Base-by-base conservation (phyloP, 495 filamentous ascomycete species). In the Talaromyces thailandensis region DNA sequence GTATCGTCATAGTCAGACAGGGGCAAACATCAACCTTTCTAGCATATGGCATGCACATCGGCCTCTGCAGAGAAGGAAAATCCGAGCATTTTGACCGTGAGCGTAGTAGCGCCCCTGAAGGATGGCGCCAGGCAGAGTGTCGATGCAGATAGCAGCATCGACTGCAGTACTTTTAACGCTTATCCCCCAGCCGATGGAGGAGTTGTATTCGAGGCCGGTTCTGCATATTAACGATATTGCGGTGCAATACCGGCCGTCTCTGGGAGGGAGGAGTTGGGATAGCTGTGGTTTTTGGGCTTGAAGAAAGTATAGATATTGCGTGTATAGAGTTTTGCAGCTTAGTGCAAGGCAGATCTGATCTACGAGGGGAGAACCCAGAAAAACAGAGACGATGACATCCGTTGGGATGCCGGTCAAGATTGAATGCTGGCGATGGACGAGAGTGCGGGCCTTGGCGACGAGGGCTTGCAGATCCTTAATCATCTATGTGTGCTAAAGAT, bases 101-200 rank as follows among this genome's bases (percentile, higher is more conserved):
- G 48, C 21, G 50, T 23, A 52, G n/a, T n/a, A 11, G 50, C n/a
- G 23, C 9, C 24, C 24, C 51, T 26, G 11, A 55, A 1, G 51
- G 18, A 21, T 28, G n/a, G 32, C 48, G 58, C 58, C 58, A 61
- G 24, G 40, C 48, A 48, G 58, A 45, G 58, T 28, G 32, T 61
- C 37, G 58, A 50, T 61, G 58, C 48, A 48, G 40, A 55, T 26
- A 6, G 23, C 51, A 55, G 51, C 51, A 55, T 55, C 51, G 23
- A 55, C 51, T 55, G 3, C 58, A 61, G 51, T 61, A 61, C 37
- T 61, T 61, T 40, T 40, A 61, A 50, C 37, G 37, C 25, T 35
- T 50, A 16, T 61, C 48, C n/a, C 51, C 58, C 11, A 61, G 58
- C n/a, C 35, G 58, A 50, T 61, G 58, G 11, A 61, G 58, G n/a